phyloP scores from a whole-genome alignment of 306 rosid genomes.

The Arachis hypogaea region DNA sequence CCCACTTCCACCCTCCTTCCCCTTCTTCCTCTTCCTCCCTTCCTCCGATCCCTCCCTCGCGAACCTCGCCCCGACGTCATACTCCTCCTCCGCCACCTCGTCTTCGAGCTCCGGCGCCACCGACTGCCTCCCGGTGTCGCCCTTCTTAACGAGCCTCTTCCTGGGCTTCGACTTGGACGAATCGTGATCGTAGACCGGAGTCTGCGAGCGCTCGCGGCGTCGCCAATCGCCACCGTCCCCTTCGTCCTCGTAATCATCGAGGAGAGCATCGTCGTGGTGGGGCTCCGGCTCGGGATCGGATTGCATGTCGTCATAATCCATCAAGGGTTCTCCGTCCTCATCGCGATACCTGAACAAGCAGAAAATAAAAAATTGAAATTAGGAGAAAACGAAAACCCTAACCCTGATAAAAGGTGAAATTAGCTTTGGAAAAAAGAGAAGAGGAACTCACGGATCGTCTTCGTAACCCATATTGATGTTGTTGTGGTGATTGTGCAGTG shows the following conservation, averaged over 20 bases:
- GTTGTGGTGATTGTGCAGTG: neutral
- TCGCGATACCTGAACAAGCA: conserved; percentile 72
- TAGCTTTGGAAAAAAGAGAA: neutral
- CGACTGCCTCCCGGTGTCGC: conserved; percentile 48
- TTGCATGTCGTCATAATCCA: conserved; percentile 80
- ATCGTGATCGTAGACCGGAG: conserved; percentile 76
- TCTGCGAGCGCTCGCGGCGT: conserved; percentile 69
- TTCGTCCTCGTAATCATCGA: conserved; percentile 57
- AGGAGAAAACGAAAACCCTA: conserved; percentile 30
- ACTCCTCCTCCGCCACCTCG: conserved; percentile 54
- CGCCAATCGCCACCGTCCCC: conserved; percentile 60
- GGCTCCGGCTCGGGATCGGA: conserved; percentile 86
- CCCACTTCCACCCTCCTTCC: conserved; percentile 53
- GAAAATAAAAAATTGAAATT: conserved; percentile 1
- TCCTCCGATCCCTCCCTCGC: conserved; percentile 57
- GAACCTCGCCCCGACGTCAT: conserved; percentile 40
- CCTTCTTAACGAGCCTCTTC: conserved; percentile 87
- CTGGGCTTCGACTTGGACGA: conserved; percentile 68
- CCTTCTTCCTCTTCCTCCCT: conserved; percentile 55
- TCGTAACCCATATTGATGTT: conserved; percentile 64
- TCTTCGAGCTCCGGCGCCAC: conserved; percentile 61
- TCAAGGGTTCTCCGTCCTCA: conserved; percentile 95
- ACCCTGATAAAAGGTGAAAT: conserved; percentile 38
- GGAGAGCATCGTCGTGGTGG: conserved; percentile 40
- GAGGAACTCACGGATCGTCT: conserved; percentile 68